Percentiles rank a stretch among this genome's conserved stretches.
These are phyloP conservation scores for Diplocarpon mali DNA, from an alignment of 2,329 filamentous ascomycete genomes.

Conservation along the genomic window DNA sequence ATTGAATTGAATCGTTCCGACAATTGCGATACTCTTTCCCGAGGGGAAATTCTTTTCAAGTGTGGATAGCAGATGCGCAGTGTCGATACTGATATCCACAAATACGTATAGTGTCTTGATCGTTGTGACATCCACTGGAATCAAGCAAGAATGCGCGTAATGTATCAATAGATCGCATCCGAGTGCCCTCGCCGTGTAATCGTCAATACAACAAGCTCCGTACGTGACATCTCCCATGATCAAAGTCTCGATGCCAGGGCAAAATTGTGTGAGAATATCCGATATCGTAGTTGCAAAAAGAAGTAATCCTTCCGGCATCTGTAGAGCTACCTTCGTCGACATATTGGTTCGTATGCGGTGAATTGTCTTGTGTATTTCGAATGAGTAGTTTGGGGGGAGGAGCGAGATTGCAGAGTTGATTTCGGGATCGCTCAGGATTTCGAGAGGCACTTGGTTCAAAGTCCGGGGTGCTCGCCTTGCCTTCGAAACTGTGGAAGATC, in stretches of 20 bases:
- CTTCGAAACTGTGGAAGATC: conserved; percentile 47
- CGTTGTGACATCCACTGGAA: conserved; percentile 90
- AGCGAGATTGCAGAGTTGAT: conserved; percentile 81
- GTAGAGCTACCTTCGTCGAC: conserved; percentile 78
- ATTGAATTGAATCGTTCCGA: conserved; percentile 98
- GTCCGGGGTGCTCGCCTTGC: conserved; percentile 64
- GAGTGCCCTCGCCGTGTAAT: conserved; percentile 88
- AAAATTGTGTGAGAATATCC: conserved; percentile 91
- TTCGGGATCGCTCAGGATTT: conserved; percentile 74
- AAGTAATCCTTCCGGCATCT: conserved; percentile 91
- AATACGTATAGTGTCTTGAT: conserved; percentile 98
- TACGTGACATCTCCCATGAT: conserved; percentile 99
- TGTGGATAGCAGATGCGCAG: conserved; percentile 72
- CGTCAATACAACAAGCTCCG: conserved; percentile 96
- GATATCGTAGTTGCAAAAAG: conserved; percentile 96
- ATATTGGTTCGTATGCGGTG: conserved; percentile 76
- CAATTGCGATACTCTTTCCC: conserved; percentile 80
- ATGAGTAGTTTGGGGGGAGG: conserved; percentile 92
- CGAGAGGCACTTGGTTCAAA: conserved; percentile 81
- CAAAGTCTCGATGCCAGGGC: conserved; percentile 77
- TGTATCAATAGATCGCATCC: conserved; percentile 92
- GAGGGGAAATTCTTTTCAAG: conserved; percentile 78
- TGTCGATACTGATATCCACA: conserved; percentile 94
- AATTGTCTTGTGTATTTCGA: conserved; percentile 97
- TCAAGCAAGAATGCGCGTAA: conserved; percentile 93